Evolutionary conservation across 768 basidiomycete species (phyloP).

Genomic region (Mycena latifolia): DNA sequence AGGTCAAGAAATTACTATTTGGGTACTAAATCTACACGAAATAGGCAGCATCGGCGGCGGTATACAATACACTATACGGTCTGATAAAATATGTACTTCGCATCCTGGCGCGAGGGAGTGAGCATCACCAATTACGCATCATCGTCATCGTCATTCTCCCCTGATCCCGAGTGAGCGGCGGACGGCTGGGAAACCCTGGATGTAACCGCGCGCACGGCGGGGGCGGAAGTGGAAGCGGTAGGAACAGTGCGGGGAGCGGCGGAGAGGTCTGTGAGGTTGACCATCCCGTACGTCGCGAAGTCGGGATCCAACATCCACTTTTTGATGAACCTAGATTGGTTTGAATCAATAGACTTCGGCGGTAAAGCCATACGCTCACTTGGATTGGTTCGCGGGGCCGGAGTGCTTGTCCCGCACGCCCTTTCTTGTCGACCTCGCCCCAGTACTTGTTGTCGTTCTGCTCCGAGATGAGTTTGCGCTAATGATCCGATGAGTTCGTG

Average conservation of each 20-base stretch:
- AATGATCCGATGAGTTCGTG: not conserved
- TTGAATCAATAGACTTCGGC: too few relatives aligned
- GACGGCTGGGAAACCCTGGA: too few relatives aligned
- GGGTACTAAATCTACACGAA: too few relatives aligned
- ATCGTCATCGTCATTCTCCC: too few relatives aligned
- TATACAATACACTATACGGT: too few relatives aligned
- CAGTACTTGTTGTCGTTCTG: slow-evolving; percentile 2
- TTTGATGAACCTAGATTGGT: not conserved
- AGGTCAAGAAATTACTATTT: too few relatives aligned
- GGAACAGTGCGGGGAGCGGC: not conserved
- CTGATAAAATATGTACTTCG: slow-evolving; percentile 7
- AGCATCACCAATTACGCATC: too few relatives aligned
- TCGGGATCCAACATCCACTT: not conserved
- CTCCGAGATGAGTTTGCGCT: not conserved
- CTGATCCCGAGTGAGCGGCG: too few relatives aligned
- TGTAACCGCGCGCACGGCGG: too few relatives aligned
- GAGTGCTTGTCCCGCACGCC: not conserved
- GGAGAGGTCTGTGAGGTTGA: not conserved
- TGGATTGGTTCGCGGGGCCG: not conserved
- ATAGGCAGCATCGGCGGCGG: too few relatives aligned
- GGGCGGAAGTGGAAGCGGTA: too few relatives aligned
- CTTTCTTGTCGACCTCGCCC: not conserved
- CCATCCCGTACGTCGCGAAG: not conserved
- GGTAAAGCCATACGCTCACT: not conserved
- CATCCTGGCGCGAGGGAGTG: slow-evolving; percentile 2